Base-by-base conservation (phyloP, 169 alveolate species). In the Eimeria acervulina region DNA sequence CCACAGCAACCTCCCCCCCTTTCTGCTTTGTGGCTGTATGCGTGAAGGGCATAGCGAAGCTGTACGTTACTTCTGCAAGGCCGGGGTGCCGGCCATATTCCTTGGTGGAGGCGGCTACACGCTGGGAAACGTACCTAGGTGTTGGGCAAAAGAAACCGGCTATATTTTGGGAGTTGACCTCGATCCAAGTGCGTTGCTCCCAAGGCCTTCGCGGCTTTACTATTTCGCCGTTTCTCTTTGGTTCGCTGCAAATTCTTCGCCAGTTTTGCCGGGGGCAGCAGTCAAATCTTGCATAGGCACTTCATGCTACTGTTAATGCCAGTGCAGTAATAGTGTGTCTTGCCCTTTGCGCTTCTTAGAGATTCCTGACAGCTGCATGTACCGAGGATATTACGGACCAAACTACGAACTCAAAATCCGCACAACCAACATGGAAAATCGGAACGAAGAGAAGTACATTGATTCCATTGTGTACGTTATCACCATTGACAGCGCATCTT, bases 141-240 rank as follows among this genome's bases (percentile, higher is more conserved):
- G 99, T 95, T 99, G 99, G 99, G 99, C 99, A n/a, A 98, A 99
- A 96, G 99, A 99, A 97, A 89, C 97, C 2, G 90, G 78, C 12
- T n/a, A 44, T 51, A 44, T 91, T 38, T 66, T 95, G 7, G 95
- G 95, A 0, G 61, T 70, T 10, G 63, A 70, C 3, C 95, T 95
- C 38, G 76, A 61, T 31, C 95, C 95, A 12, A 52, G 97, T 74
- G 51, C 38, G 95, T 40, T n/a, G n/a, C n/a, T 31, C 31, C 68
- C 19, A 19, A n/a, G 26, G 61, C n/a, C n/a, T n/a, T n/a, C n/a
- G n/a, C n/a, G n/a, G n/a, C 61, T 68, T 51, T 47, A 47, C 12
- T 51, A 12, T 0, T 1, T 51, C 59, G n/a, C 59, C 59, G 7
- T 51, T 17, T 51, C 59, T 17, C 59, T 51, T 17, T 51, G 21